A percentile compares a stretch with the other conserved stretches of the same genome.
These are phyloP conservation scores for Phialophora tarda DNA, from an alignment of 2,329 filamentous ascomycete genomes.

Conservation along the genomic window DNA sequence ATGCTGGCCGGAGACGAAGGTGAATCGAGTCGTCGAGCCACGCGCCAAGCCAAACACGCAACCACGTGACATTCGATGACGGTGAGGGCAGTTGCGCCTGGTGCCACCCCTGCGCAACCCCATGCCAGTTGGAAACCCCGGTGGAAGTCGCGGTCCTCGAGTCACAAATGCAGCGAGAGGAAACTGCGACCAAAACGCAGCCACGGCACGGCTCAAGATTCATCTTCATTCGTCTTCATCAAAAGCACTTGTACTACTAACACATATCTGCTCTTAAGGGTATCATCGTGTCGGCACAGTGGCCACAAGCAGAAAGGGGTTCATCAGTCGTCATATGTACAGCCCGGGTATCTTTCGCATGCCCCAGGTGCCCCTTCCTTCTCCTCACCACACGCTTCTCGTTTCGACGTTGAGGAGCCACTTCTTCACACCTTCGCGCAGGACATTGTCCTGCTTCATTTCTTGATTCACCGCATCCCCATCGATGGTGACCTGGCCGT, in stretches of 20 bases:
- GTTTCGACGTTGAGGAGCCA: conserved; percentile 59
- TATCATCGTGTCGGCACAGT: conserved; percentile 31
- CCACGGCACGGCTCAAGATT: neutral
- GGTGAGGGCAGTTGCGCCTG: neutral
- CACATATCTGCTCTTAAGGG: conserved; percentile 32
- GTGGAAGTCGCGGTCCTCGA: neutral
- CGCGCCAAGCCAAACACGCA: neutral
- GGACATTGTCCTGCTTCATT: conserved; percentile 54
- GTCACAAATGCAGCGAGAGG: neutral
- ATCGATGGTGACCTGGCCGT: conserved; percentile 43
- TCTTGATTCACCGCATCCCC: conserved; percentile 34
- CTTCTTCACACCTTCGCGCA: conserved; percentile 62
- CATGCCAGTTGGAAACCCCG: neutral
- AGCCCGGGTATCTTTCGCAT: conserved; percentile 1
- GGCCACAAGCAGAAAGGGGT: conserved; percentile 5
- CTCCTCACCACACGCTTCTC: conserved; percentile 30
- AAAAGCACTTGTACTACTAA: conserved; percentile 25
- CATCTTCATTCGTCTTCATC: neutral
- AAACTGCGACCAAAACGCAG: neutral
- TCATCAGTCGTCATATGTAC: conserved; percentile 35
- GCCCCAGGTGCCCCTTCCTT: neutral
- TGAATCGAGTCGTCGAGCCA: neutral
- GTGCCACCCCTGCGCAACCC: neutral
- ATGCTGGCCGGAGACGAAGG: neutral
- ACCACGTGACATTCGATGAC: neutral